Evolutionary conservation across 352 stramenopile genomes (phyloP).

Genomic region (Phytophthora pini): DNA sequence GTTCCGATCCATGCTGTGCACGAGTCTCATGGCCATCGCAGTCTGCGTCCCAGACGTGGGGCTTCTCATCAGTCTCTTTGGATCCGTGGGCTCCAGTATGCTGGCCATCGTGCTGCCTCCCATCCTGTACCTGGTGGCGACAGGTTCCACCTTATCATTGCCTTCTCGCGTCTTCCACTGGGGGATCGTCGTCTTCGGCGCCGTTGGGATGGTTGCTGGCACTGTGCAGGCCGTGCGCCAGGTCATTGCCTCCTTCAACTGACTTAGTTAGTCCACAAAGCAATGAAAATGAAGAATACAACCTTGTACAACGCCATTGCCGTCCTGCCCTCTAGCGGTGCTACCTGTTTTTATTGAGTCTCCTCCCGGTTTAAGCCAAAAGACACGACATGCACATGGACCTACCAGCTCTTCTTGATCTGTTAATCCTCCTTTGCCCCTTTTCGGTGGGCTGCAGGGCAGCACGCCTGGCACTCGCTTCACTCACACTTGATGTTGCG

Average conservation of each 20-base stretch:
- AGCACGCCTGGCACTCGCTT: conserved; percentile 32
- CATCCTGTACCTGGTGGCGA: conserved; percentile 62
- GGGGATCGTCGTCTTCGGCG: conserved; percentile 56
- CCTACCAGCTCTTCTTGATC: conserved; percentile 12
- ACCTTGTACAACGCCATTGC: conserved; percentile 16
- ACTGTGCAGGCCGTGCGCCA: conserved; percentile 62
- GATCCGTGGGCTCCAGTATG: conserved; percentile 82
- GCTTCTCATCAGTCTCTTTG: conserved; percentile 83
- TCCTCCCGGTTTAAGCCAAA: conserved; percentile 14
- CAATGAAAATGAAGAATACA: conserved; percentile 19
- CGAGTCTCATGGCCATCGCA: conserved; percentile 71
- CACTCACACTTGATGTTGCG: conserved; percentile 96
- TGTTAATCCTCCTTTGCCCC: conserved; percentile 25
- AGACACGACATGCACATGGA: conserved; percentile 25
- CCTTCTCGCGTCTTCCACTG: conserved; percentile 52
- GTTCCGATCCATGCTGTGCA: conserved; percentile 86
- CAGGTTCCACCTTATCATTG: conserved; percentile 43
- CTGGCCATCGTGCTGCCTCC: conserved; percentile 80
- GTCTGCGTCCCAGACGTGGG: conserved; percentile 78
- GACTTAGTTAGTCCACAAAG: conserved; percentile 23
- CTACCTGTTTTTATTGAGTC: conserved; percentile 22
- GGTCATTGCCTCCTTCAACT: conserved; percentile 50
- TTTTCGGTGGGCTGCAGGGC: conserved; percentile 15
- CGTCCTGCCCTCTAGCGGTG: conserved; percentile 25
- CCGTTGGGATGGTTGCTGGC: conserved; percentile 72